Base-by-base conservation (phyloP, 1,139 yeast genomes). In the Blastobotrys aristatus region DNA sequence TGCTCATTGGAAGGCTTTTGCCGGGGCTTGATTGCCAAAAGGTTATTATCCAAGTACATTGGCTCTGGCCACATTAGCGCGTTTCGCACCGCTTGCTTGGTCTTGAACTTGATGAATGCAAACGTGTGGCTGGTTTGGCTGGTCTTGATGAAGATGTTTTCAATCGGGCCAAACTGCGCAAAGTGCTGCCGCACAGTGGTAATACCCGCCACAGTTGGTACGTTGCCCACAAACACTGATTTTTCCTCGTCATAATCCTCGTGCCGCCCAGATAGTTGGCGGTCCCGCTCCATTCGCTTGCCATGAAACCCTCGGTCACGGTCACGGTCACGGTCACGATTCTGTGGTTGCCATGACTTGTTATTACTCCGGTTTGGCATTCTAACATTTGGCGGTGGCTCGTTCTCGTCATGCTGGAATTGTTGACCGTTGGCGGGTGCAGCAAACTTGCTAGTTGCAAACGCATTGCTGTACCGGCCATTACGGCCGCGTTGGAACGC, bases 211-310 rank as follows among this genome's bases (percentile, higher is more conserved):
- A 13, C 21, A 6, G 17, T n/a, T 14, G 48, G 44, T 2, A 45
- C 38, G 22, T 45, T 45, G n/a, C 48, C 48, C 21, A 45, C 48
- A 40, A 32, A 45, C 5, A 45, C 30, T 10, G 37, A 26, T 8
- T 14, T 16, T 14, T 35, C 46, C n/a, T 43, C 29, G 29, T 35
- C 30, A n/a, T 13, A 20, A 13, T 36, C 44, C 32, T 31, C 44
- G 16, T 17, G 18, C 20, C 33, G 30, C 20, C 17, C 14, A 4
- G 11, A 36, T 3, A n/a, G n/a, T n/a, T n/a, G n/a, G n/a, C n/a
- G n/a, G n/a, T n/a, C n/a, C 34, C 7, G 16, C 21, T 14, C 24
- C 16, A 13, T 21, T 21, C 11, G 11, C 26, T 14, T 22, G 22
- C 40, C 40, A 37, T 4, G 30, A 26, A 7, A 11, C 7, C 30